These are phyloP conservation scores for Phytopythium sindhum DNA, from an alignment of 352 stramenopile genomes.

Conservation along the genomic window DNA sequence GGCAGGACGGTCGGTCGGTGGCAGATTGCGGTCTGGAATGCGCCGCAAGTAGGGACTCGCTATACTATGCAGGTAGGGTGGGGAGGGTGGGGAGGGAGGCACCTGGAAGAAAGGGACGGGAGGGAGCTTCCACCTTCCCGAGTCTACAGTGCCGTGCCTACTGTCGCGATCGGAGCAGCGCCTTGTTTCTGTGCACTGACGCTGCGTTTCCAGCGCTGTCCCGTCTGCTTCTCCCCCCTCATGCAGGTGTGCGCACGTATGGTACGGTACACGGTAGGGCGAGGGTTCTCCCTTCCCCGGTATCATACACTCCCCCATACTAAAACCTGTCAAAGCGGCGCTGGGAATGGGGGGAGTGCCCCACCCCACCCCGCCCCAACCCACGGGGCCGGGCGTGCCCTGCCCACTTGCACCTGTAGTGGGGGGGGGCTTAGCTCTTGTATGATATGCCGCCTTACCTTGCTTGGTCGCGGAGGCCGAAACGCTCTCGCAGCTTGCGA, in stretches of 20 bases:
- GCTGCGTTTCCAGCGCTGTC: constrained; percentile 2
- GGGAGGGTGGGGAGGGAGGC: background rate
- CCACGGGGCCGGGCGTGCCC: too few relatives aligned
- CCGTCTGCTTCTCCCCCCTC: background rate
- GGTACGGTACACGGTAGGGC: background rate
- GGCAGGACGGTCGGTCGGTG: background rate
- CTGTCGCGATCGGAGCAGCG: background rate
- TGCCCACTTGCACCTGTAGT: too few relatives aligned
- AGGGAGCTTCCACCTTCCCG: constrained; percentile 2
- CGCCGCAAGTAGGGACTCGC: too few relatives aligned
- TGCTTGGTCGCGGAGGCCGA: too few relatives aligned
- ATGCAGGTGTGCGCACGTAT: background rate
- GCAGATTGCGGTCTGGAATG: constrained; percentile 4
- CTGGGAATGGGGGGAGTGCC: too few relatives aligned
- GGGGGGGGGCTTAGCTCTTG: too few relatives aligned
- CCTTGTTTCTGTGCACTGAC: background rate
- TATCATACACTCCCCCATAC: too few relatives aligned
- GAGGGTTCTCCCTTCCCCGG: background rate
- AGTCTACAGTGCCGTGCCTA: background rate
- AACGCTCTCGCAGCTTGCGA: too few relatives aligned
- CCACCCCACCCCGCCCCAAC: too few relatives aligned
- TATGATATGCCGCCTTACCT: too few relatives aligned
- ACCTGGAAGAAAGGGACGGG: background rate
- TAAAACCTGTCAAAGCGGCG: too few relatives aligned
- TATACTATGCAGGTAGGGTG: too few relatives aligned